phyloP scores from a whole-genome alignment of 495 filamentous ascomycete species.

The Penicillium ochrochloron region DNA sequence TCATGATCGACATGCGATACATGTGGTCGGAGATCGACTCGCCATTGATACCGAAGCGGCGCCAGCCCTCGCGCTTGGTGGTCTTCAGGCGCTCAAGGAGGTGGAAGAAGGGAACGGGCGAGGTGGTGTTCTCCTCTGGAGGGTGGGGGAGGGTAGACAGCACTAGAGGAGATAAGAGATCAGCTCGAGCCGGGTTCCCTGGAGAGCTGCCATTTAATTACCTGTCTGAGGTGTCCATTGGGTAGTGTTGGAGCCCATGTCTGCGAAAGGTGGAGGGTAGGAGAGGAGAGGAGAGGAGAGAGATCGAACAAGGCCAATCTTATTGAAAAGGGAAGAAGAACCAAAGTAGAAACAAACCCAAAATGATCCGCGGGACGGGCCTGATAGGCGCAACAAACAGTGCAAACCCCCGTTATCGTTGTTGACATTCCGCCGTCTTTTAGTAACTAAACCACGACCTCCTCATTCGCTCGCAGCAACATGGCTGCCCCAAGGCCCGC shows the following conservation, averaged over 20 bases:
- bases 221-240: constrained; percentile 39
- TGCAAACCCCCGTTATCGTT: constrained; percentile 41
- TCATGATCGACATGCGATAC: constrained; percentile 98
- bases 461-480: constrained; percentile 15
- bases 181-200: background rate
- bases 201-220: constrained; percentile 6
- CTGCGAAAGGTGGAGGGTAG: constrained; percentile 10
- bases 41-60: constrained; percentile 75
- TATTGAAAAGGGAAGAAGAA: background rate
- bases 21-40: constrained; percentile 98
- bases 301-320: background rate
- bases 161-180: constrained; percentile 30
- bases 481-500: constrained; percentile 42
- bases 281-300: constrained; percentile 11
- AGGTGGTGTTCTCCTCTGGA: constrained; percentile 63
- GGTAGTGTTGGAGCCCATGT: constrained; percentile 42
- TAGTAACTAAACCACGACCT: constrained; percentile 19
- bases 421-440: constrained; percentile 25
- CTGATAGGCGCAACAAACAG: constrained; percentile 32
- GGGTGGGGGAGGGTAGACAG: constrained; percentile 54
- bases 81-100: constrained; percentile 92
- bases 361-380: constrained; percentile 3
- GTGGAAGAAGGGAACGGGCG: constrained; percentile 91
- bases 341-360: constrained; percentile 19
- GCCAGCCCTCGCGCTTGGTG: constrained; percentile 94